These are phyloP conservation scores for Bacidia rubella DNA, from an alignment of 495 filamentous ascomycete genomes.

Conservation along the genomic window DNA sequence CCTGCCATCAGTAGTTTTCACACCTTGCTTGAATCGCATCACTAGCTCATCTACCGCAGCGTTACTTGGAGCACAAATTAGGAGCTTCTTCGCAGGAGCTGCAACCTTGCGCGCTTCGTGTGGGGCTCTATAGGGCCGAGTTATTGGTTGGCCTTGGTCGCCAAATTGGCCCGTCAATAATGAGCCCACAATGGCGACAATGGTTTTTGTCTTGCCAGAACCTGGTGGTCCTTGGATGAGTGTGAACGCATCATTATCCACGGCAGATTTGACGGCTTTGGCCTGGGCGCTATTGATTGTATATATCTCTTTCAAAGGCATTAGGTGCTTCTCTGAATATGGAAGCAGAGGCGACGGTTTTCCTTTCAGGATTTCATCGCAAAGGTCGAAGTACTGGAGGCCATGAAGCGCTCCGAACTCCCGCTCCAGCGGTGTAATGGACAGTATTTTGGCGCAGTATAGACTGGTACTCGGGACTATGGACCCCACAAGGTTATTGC, in stretches of 20 bases:
- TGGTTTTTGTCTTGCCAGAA: constrained; percentile 96
- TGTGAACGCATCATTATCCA: constrained; percentile 91
- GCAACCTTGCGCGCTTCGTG: constrained; percentile 17
- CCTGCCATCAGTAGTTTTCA: constrained; percentile 63
- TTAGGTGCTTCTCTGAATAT: constrained; percentile 58
- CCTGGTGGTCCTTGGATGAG: constrained; percentile 93
- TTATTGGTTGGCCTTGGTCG: constrained; percentile 35
- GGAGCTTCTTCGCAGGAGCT: constrained; percentile 62
- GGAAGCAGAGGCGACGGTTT: constrained; percentile 76
- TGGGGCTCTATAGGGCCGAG: constrained; percentile 29
- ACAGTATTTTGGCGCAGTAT: constrained; percentile 65
- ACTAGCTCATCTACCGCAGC: constrained; percentile 95
- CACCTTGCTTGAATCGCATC: constrained; percentile 76
- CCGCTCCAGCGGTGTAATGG: constrained; percentile 81
- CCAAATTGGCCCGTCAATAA: constrained; percentile 52
- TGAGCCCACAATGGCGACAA: constrained; percentile 87
- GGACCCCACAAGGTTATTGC: constrained; percentile 37
- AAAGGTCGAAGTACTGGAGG: constrained; percentile 88
- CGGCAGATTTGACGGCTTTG: constrained; percentile 79
- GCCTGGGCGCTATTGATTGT: constrained; percentile 78
- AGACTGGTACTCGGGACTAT: constrained; percentile 49
- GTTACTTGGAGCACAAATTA: constrained; percentile 94
- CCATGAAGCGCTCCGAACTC: constrained; percentile 86
- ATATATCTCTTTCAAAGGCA: constrained; percentile 57
- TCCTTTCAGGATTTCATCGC: constrained; percentile 75